Evolutionary conservation across 2,329 filamentous ascomycete species (phyloP).

Genomic region (Claviceps quebecensis): DNA sequence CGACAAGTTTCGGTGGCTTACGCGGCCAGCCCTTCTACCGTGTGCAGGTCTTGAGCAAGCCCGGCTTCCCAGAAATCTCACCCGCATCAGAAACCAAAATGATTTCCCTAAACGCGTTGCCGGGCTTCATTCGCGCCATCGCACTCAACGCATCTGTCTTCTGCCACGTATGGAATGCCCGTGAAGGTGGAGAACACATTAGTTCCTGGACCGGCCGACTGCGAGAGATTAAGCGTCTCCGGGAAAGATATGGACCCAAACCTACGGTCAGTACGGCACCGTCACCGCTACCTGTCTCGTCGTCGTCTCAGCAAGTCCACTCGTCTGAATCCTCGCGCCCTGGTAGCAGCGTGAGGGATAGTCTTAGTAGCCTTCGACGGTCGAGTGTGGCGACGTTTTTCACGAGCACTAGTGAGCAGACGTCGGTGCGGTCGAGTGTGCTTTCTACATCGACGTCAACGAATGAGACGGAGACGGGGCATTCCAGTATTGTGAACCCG

Average conservation of each 20-base stretch:
- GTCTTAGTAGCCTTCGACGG: conserved; percentile 44
- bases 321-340: conserved; percentile 7
- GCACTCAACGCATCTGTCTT: conserved; percentile 92
- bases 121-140: conserved; percentile 73
- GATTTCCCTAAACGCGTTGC: conserved; percentile 67
- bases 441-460: conserved; percentile 38
- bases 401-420: conserved; percentile 40
- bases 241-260: conserved; percentile 50
- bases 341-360: conserved; percentile 36
- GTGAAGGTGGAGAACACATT: conserved; percentile 65
- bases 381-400: conserved; percentile 55
- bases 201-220: conserved; percentile 84
- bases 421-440: conserved; percentile 44
- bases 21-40: conserved; percentile 53
- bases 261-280: conserved; percentile 10
- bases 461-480: conserved; percentile 37
- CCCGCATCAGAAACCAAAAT: conserved; percentile 83
- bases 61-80: conserved; percentile 82
- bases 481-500: conserved; percentile 16
- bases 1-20: conserved; percentile 12
- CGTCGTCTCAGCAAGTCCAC: conserved; percentile 9
- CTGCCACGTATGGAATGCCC: conserved; percentile 72
- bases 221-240: conserved; percentile 68
- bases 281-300: conserved; percentile 16
- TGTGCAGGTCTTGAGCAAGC: conserved; percentile 77